Percentiles rank a stretch among this genome's conserved stretches.
These are phyloP conservation scores for Picea engelmannii DNA, from an alignment of 83 land plant genomes.

Conservation along the genomic window DNA sequence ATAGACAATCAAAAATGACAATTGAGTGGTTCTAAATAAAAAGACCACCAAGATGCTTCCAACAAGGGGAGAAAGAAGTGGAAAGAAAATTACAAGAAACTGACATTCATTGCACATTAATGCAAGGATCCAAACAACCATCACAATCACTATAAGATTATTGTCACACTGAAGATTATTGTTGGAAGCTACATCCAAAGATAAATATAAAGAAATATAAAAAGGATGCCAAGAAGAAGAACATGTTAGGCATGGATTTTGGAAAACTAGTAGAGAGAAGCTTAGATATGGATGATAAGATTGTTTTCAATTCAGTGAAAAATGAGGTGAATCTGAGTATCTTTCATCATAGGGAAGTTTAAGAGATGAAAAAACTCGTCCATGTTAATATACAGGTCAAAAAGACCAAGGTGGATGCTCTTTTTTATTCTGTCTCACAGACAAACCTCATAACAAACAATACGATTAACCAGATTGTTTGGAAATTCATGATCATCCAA, in stretches of 20 bases:
- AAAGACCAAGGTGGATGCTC: not conserved
- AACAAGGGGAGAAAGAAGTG: not conserved
- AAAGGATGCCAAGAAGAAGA: not conserved
- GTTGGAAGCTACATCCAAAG: not conserved
- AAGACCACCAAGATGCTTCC: not conserved
- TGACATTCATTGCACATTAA: too few species aligned
- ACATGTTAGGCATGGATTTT: not conserved
- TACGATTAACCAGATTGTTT: too few species aligned
- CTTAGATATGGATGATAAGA: not conserved
- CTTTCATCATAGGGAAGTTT: not conserved
- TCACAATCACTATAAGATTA: too few species aligned
- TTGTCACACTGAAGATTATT: too few species aligned
- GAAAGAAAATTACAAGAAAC: not conserved
- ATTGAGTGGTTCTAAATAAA: not conserved
- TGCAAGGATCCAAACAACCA: too few species aligned
- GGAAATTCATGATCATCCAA: too few species aligned
- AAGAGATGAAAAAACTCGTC: not conserved
- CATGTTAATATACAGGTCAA: not conserved
- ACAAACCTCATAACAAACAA: not conserved
- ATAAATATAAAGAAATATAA: not conserved
- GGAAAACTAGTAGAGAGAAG: not conserved
- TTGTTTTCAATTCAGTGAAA: not conserved
- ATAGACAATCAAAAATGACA: not conserved
- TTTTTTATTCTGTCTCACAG: not conserved
- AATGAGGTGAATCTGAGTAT: not conserved